phyloP scores from a whole-genome alignment of 2,329 filamentous ascomycete genomes.

The Trichoderma lentiforme region DNA sequence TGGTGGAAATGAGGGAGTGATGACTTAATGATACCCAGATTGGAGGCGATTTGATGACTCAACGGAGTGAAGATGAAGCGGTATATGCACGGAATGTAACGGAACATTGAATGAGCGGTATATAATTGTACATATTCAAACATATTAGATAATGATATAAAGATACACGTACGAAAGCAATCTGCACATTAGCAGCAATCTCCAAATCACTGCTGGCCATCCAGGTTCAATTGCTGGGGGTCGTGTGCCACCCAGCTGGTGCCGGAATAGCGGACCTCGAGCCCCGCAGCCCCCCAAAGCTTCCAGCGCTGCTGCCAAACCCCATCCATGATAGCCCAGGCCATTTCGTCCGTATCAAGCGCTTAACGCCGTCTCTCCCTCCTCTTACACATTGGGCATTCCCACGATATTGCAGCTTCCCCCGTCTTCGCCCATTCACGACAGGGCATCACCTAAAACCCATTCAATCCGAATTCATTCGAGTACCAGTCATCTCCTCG shows the following conservation, averaged over 20 bases:
- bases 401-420: neutral
- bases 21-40: constrained; percentile 31
- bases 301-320: neutral
- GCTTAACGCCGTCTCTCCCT: neutral
- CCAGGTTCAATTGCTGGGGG: neutral
- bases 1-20: neutral
- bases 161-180: neutral
- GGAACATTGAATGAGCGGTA: neutral
- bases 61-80: neutral
- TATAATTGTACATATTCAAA: neutral
- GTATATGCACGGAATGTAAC: neutral
- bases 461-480: neutral
- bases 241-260: constrained; percentile 4
- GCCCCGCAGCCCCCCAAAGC: neutral
- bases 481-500: neutral
- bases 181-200: neutral
- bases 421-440: neutral
- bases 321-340: neutral
- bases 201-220: neutral
- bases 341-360: neutral
- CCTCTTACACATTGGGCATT: neutral
- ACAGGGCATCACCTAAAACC: neutral
- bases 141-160: neutral
- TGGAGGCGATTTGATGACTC: neutral
- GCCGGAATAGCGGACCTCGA: constrained; percentile 9